Evolutionary conservation across 2,329 filamentous ascomycete species (phyloP).

Genomic region (Ceratocystis huliohia): DNA sequence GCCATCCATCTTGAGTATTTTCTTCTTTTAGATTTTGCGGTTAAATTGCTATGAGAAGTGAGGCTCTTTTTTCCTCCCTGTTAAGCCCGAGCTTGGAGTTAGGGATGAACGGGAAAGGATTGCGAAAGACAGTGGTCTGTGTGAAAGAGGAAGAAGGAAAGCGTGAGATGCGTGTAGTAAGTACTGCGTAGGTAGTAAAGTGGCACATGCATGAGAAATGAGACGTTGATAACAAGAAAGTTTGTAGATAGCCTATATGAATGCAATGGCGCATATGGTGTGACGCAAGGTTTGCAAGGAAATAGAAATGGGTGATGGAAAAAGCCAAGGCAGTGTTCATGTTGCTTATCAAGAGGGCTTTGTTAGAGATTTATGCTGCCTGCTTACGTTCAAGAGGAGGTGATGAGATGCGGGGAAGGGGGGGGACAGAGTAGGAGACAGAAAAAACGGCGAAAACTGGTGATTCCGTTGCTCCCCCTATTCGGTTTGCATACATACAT

Average conservation of each 20-base stretch:
- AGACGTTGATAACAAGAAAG: too few species aligned
- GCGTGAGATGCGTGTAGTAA: neutral
- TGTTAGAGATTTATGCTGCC: neutral
- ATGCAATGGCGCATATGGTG: neutral
- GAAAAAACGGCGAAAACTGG: neutral
- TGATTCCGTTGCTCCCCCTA: neutral
- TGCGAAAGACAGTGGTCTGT: neutral
- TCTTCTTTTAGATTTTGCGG: too few species aligned
- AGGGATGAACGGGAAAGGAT: neutral
- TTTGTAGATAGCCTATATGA: neutral
- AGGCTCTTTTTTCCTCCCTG: constrained; percentile 5
- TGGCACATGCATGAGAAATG: neutral
- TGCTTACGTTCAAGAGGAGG: neutral
- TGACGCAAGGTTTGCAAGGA: neutral
- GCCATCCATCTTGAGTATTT: too few species aligned
- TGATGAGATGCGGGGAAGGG: neutral
- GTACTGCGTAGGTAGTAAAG: neutral
- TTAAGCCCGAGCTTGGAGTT: neutral
- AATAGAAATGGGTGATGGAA: neutral
- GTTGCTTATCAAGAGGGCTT: neutral
- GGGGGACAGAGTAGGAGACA: neutral
- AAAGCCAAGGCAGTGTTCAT: neutral
- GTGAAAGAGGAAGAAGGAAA: neutral
- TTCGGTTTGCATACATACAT: too few species aligned
- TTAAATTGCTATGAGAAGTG: neutral